These are phyloP conservation scores for Solanum ossicruentum DNA, from an alignment of 257 asterid species.

Conservation along the genomic window DNA sequence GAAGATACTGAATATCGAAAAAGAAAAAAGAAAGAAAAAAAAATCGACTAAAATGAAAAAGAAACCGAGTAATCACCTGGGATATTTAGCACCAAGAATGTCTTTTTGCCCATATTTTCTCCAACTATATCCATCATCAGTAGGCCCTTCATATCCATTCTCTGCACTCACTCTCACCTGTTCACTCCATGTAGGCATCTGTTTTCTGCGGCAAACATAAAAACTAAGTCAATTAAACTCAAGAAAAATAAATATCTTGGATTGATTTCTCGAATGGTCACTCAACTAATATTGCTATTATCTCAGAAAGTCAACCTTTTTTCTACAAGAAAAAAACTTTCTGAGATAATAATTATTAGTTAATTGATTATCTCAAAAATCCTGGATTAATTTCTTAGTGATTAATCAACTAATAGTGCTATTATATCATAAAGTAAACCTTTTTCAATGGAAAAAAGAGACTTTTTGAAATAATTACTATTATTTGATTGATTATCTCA, in stretches of 20 bases:
- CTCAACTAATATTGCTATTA: not conserved
- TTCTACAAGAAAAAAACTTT: not conserved
- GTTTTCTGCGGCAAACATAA: constrained; percentile 40
- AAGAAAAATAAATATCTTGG: not conserved
- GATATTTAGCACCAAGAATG: constrained; percentile 43
- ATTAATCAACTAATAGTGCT: no score
- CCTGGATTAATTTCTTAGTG: no score
- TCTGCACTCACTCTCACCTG: constrained; percentile 45
- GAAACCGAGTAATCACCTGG: constrained; percentile 18
- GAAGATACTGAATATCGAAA: no score
- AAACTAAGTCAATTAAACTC: not conserved
- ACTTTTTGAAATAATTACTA: no score
- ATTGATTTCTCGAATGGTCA: no score
- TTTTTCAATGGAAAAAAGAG: no score
- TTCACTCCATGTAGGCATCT: constrained; percentile 64
- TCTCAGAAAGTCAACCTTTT: not conserved
- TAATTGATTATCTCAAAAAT: no score
- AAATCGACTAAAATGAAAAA: not conserved
- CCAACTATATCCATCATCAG: constrained; percentile 79
- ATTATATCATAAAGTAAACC: no score
- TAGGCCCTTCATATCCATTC: constrained; percentile 68
- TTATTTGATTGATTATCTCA: not conserved
- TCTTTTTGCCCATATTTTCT: constrained; percentile 68
- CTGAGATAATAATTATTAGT: no score
- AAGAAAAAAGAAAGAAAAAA: no score